Base-by-base conservation (phyloP, 75 land plant genomes). In the Selaginella tamariscina region DNA sequence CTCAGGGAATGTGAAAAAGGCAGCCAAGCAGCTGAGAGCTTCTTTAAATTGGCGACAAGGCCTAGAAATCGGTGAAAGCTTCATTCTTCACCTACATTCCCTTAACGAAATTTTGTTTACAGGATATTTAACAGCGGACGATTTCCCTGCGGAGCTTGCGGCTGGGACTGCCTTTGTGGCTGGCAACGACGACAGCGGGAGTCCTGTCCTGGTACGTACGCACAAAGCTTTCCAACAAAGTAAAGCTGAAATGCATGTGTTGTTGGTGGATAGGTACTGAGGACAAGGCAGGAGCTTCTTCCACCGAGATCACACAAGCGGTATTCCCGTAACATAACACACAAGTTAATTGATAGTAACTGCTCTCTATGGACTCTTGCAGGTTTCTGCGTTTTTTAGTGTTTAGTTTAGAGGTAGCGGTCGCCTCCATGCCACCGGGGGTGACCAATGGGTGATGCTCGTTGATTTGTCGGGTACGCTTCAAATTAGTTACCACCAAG, bases 321-420 rank as follows among this genome's bases (percentile, higher is more conserved):
- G 98, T 93, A 74, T 82, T 85, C 32, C 24, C 11, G 11, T 15
- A 39, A 39, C 49, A 39, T n/a, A n/a, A n/a, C n/a, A n/a, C n/a
- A n/a, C n/a, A n/a, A n/a, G n/a, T 15, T 5, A 39, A 39, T 15
- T 27, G 30, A 15, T 60, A 9, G 28, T 24, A 5, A 57, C 1
- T 29, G 2, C 69, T 27, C 65, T 32, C 15, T 39, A 5, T 39
- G 49, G 49, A n/a, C 24, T 56, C 30, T 15, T 32, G 0, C 65
- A 93, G 98, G 68, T 86, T 78, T 69, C 75, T 80, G 23, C 82
- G 90, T 9, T 73, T 80, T 70, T 32, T 93, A 63, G 82, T 80
- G n/a, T 93, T 93, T 56, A 86, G 89, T 0, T 70, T 93, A 70
- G 98, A 93, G 59, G 98, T 93, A 15, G 98, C 98, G 28, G 73